Conservation (phyloP, 139 green algal genomes). For the Desmodesmus armatus region DNA sequence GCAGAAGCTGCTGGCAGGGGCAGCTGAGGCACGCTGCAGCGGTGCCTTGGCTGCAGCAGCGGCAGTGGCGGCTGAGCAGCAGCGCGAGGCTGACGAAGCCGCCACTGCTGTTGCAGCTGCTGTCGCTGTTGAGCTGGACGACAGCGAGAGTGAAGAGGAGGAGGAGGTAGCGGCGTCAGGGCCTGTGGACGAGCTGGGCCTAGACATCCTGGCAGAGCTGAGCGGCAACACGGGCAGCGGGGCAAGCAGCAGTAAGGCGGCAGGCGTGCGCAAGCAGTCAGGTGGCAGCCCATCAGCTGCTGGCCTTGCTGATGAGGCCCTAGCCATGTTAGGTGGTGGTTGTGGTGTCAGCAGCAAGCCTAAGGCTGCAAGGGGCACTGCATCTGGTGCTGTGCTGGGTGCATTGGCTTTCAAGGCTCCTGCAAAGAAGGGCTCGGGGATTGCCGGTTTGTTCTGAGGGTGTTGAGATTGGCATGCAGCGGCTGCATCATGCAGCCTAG, state of each 20-base stretch:
- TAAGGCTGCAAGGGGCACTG: neutral
- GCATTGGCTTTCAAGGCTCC: constrained; percentile 35
- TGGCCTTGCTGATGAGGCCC: neutral
- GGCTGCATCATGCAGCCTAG: neutral
- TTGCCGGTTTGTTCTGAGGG: neutral
- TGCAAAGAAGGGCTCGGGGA: neutral
- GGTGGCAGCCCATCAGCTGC: neutral
- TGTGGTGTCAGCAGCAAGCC: neutral
- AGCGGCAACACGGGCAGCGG: neutral
- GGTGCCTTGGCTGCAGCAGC: neutral
- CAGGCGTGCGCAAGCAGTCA: no score
- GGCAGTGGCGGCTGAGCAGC: constrained; percentile 13
- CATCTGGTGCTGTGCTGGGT: neutral
- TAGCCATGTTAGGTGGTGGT: neutral
- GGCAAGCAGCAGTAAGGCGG: neutral
- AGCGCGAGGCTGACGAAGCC: neutral
- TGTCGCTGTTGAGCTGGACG: neutral
- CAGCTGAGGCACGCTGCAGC: neutral
- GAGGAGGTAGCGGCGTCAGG: neutral
- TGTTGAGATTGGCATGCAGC: neutral
- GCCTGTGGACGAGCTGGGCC: neutral
- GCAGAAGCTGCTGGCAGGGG: constrained; percentile 22
- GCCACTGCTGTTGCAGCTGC: neutral
- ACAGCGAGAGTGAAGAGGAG: neutral
- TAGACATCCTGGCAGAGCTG: constrained; percentile 13